Evolutionary conservation across 2,329 filamentous ascomycete species (phyloP).

Genomic region (Talaromyces islandicus): DNA sequence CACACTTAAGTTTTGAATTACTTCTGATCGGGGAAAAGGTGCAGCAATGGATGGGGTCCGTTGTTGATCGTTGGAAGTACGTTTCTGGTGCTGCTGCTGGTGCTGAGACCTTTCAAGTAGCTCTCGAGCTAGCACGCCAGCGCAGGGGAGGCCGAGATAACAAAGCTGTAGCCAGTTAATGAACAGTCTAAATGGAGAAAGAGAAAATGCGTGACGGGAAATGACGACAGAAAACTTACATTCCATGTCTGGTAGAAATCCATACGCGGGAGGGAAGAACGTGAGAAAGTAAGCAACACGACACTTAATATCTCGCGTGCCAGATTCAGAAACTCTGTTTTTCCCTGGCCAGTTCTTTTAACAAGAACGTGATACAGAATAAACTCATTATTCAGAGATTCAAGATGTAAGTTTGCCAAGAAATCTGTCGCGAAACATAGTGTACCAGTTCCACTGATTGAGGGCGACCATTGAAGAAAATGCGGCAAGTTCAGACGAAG

Average conservation of each 20-base stretch:
- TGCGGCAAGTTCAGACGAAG: conserved; percentile 1
- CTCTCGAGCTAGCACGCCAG: conserved; percentile 16
- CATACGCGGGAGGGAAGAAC: not conserved
- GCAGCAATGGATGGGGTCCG: not conserved
- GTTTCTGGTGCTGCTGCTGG: not conserved
- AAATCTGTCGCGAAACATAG: conserved; percentile 14
- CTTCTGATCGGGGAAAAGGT: conserved; percentile 15
- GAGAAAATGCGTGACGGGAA: not conserved
- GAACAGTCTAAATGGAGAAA: not conserved
- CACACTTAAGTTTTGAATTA: conserved; percentile 19
- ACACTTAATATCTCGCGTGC: conserved; percentile 7
- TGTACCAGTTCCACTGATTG: not conserved
- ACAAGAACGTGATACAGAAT: conserved; percentile 16
- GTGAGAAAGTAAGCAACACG: not conserved
- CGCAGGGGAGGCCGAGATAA: conserved; percentile 20
- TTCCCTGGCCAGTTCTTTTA: conserved; percentile 9
- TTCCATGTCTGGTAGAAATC: conserved; percentile 2
- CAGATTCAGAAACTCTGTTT: conserved; percentile 4
- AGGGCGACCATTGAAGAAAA: conserved; percentile 7
- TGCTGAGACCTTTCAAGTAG: conserved; percentile 16
- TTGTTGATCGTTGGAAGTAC: not conserved
- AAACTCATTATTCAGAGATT: conserved; percentile 17
- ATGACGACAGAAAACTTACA: not conserved
- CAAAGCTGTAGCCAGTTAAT: conserved; percentile 7
- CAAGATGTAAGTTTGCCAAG: conserved; percentile 16